A percentile compares a stretch with the other conserved stretches of the same genome.
Evolutionary conservation across 73 alveolate genomes (phyloP).

Genomic region (Paraurostyla sp.): DNA sequence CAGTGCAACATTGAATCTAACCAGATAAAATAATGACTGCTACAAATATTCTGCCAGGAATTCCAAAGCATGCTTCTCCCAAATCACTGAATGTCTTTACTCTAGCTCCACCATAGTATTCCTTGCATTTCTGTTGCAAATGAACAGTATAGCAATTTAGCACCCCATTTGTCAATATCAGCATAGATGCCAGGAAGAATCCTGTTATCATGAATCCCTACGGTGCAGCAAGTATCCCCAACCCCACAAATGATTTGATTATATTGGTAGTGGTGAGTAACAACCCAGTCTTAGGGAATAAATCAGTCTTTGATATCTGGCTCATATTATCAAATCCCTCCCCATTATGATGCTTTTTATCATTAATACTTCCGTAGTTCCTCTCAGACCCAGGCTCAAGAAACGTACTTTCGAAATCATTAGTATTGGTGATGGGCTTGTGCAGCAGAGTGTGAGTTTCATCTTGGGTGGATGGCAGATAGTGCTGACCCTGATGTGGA

Average conservation of each 20-base stretch:
- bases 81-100: constrained; percentile 43
- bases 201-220: constrained; percentile 16
- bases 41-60: background rate
- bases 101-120: constrained; percentile 32
- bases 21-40: constrained; percentile 7
- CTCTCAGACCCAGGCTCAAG: background rate
- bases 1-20: constrained; percentile 16
- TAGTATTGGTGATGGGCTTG: too few species aligned
- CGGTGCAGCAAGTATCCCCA: constrained; percentile 59
- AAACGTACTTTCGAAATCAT: too few species aligned
- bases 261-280: constrained; percentile 37
- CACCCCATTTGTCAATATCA: constrained; percentile 29
- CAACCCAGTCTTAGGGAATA: constrained; percentile 33
- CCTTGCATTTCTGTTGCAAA: constrained; percentile 13
- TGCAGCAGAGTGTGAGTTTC: too few species aligned
- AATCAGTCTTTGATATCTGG: constrained; percentile 15
- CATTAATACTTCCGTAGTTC: background rate
- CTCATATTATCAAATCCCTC: background rate
- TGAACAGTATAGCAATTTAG: constrained; percentile 24
- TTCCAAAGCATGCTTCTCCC: constrained; percentile 40
- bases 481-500: too few species aligned
- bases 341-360: background rate
- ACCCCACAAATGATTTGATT: constrained; percentile 43
- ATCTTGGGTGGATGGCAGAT: too few species aligned
- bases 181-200: background rate